Evolutionary conservation across 106 monocot species (phyloP).

Genomic region (Amphibolis antarctica): DNA sequence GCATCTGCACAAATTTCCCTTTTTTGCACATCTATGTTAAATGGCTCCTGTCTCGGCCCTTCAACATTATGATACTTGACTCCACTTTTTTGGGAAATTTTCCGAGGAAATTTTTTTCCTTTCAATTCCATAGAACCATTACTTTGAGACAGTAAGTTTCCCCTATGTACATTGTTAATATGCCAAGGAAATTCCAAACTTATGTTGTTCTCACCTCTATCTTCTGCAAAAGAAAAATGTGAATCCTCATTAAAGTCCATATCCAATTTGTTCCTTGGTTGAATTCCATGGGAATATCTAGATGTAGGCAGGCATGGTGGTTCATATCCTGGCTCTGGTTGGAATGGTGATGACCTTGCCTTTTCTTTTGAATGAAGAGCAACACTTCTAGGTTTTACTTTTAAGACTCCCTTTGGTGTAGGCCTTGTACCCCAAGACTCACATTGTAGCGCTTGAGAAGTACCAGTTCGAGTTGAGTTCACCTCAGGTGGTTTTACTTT

Average conservation of each 20-base stretch:
- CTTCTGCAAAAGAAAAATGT: constrained; percentile 6
- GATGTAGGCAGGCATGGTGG: constrained; percentile 11
- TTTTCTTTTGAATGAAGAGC: constrained; percentile 3
- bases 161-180: constrained; percentile 1
- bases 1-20: constrained; percentile 10
- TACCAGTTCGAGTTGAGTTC: constrained; percentile 15
- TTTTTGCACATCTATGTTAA: not conserved
- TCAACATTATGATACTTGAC: constrained; percentile 7
- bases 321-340: constrained; percentile 11
- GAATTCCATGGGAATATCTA: constrained; percentile 12
- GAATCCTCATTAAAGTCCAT: constrained; percentile 12
- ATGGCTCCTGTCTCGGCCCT: constrained; percentile 12
- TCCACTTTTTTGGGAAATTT: constrained; percentile 8
- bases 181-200: constrained; percentile 7
- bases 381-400: constrained; percentile 44
- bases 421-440: constrained; percentile 20
- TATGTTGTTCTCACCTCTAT: constrained; percentile 11
- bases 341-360: not conserved
- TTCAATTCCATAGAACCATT: not conserved
- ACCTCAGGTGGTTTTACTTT: constrained; percentile 33
- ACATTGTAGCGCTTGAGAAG: constrained; percentile 12
- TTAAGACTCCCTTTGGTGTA: constrained; percentile 70
- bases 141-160: not conserved
- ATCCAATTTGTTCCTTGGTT: constrained; percentile 12
- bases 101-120: constrained; percentile 3